A percentile compares a stretch with the other conserved stretches of the same genome.
These are phyloP conservation scores for Apiospora marii DNA, from an alignment of 2,329 filamentous ascomycete species.

Conservation along the genomic window DNA sequence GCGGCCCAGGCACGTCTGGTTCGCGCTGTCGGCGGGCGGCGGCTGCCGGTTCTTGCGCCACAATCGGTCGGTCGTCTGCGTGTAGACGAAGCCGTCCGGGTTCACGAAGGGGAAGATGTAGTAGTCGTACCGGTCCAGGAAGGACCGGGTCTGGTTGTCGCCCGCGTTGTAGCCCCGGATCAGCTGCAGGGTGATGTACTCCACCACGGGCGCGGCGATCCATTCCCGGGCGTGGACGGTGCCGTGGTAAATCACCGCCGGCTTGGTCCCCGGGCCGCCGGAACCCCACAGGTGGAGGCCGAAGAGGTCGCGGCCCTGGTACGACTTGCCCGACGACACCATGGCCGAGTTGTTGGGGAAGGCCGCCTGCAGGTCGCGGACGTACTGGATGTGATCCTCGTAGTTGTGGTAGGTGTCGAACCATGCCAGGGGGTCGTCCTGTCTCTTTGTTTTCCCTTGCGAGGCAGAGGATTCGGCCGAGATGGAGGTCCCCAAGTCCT, in stretches of 20 bases:
- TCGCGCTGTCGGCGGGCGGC: slow-evolving; percentile 35
- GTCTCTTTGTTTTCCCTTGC: slow-evolving; percentile 32
- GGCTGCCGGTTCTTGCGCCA: slow-evolving; percentile 66
- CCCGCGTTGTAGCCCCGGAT: slow-evolving; percentile 50
- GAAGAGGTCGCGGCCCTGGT: slow-evolving; percentile 60
- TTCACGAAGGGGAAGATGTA: slow-evolving; percentile 71
- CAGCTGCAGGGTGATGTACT: slow-evolving; percentile 57
- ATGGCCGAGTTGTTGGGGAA: slow-evolving; percentile 56
- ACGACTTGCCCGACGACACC: slow-evolving; percentile 53
- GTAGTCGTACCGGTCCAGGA: slow-evolving; percentile 68
- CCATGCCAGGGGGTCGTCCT: slow-evolving; percentile 48
- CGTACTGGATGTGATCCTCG: slow-evolving; percentile 56
- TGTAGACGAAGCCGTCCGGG: slow-evolving; percentile 68
- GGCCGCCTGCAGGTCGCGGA: slow-evolving; percentile 49
- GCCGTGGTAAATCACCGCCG: slow-evolving; percentile 57
- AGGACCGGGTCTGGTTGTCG: slow-evolving; percentile 46
- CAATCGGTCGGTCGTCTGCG: slow-evolving; percentile 62
- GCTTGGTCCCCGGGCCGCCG: slow-evolving; percentile 50
- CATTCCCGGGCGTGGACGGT: slow-evolving; percentile 63
- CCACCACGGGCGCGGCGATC: slow-evolving; percentile 57
- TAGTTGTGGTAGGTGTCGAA: slow-evolving; percentile 60
- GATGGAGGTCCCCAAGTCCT: slow-evolving; percentile 42
- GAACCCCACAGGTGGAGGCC: slow-evolving; percentile 61
- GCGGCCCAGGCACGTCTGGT: slow-evolving; percentile 52
- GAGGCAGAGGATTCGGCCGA: slow-evolving; percentile 35